phyloP scores from a whole-genome alignment of 176 grass and related monocot genomes.

The Poa annua region DNA sequence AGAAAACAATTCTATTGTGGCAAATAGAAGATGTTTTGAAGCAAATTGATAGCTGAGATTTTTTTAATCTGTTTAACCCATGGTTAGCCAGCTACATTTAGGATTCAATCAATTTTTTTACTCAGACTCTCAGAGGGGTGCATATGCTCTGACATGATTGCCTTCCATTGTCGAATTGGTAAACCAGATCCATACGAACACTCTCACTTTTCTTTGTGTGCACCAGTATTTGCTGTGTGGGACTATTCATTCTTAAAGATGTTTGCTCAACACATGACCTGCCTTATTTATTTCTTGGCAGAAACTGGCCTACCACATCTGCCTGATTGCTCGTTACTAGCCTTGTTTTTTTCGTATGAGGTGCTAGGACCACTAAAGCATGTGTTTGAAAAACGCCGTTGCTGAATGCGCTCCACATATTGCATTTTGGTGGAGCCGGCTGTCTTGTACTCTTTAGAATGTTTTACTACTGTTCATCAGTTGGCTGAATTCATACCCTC shows the following conservation, averaged over 20 bases:
- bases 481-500: neutral
- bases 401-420: neutral
- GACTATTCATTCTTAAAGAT: constrained; percentile 31
- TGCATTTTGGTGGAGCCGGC: constrained; percentile 27
- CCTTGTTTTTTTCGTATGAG: constrained; percentile 27
- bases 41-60: neutral
- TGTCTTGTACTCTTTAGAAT: neutral
- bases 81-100: constrained; percentile 16
- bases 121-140: constrained; percentile 19
- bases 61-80: neutral
- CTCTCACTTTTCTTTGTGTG: constrained; percentile 28
- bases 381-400: neutral
- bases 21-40: neutral
- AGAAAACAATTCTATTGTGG: neutral
- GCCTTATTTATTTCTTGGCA: constrained; percentile 37
- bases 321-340: constrained; percentile 29
- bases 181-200: constrained; percentile 38
- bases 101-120: constrained; percentile 12
- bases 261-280: constrained; percentile 20
- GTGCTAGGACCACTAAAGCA: neutral
- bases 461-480: neutral
- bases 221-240: constrained; percentile 32
- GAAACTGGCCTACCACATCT: constrained; percentile 45
- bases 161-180: constrained; percentile 31
- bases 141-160: constrained; percentile 24